phyloP scores from a whole-genome alignment of 495 filamentous ascomycete genomes.

The Neurospora terricola region DNA sequence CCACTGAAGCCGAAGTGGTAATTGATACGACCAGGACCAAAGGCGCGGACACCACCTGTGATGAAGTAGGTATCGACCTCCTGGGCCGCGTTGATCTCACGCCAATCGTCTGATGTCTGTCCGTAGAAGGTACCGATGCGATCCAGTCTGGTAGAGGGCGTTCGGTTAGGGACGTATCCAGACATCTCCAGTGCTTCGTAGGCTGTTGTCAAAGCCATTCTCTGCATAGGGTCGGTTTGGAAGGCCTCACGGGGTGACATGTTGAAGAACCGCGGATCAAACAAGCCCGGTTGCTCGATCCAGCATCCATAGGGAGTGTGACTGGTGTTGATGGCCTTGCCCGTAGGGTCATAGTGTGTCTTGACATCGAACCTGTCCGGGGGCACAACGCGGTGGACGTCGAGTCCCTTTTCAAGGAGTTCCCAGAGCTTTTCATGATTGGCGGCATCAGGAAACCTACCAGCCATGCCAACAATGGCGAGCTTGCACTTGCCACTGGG shows the following conservation, averaged over 20 bases:
- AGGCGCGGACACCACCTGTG: slow-evolving; percentile 78
- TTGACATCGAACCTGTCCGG: slow-evolving; percentile 69
- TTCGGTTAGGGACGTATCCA: slow-evolving; percentile 78
- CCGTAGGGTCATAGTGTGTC: slow-evolving; percentile 66
- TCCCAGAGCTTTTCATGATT: slow-evolving; percentile 63
- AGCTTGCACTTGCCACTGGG: slow-evolving; percentile 35
- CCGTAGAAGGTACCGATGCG: slow-evolving; percentile 89
- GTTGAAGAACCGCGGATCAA: slow-evolving; percentile 88
- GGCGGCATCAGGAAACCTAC: slow-evolving; percentile 61
- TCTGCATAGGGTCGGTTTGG: slow-evolving; percentile 84
- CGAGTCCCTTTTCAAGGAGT: slow-evolving; percentile 55
- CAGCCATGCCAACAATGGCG: slow-evolving; percentile 70
- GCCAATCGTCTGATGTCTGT: slow-evolving; percentile 86
- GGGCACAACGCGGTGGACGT: slow-evolving; percentile 52
- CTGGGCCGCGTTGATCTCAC: slow-evolving; percentile 81
- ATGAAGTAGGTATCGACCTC: slow-evolving; percentile 93
- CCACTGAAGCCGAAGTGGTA: slow-evolving; percentile 80
- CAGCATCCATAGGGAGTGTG: slow-evolving; percentile 83
- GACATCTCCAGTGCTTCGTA: slow-evolving; percentile 91
- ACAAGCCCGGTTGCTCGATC: slow-evolving; percentile 75
- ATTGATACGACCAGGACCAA: slow-evolving; percentile 81
- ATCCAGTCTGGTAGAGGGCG: slow-evolving; percentile 72
- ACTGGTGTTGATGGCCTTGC: slow-evolving; percentile 67
- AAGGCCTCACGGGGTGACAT: slow-evolving; percentile 89
- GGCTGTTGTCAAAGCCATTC: slow-evolving; percentile 71